Evolutionary conservation across 2,329 filamentous ascomycete species (phyloP), one percentile per base, ranked within the genome.

Genomic region (Sclerotiophoma versabilis): DNA sequence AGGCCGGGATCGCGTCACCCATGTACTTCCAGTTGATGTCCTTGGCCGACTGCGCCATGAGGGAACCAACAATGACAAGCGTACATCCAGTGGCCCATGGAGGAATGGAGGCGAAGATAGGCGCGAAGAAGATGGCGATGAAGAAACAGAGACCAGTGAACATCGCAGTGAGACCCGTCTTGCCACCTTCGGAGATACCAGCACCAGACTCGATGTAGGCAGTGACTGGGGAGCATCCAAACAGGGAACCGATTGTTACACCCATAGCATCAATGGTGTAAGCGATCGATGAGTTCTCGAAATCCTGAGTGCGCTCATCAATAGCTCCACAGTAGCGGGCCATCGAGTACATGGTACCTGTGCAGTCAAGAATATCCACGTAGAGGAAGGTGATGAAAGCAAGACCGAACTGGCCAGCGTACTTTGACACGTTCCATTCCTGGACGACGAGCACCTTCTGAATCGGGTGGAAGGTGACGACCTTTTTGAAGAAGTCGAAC

Each of bases 171-270:
- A 96, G 77, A 14, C 92, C 92, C 0, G 92, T 96, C 69, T 88
- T 87, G 37, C 91, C 92, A 45, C 92, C 92, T 75, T 96, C 92
- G 0, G 90, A 90, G 59, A 96, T 96, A 65, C 92, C 92, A 8
- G 92, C 92, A 69, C 91, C 91, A n/a, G 88, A 92, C 76, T 96
- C 92, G 67, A 96, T 87, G 70, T 92, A 96, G 9, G 91, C 91
- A 0, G 91, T 96, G 4, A 96, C 90, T 0, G 92, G 92, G 0
- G 92, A 88, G 9, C 83, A 84, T 43, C 92, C 92, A 42, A 96
- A 81, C 1, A 96, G 79, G 5, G 90, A 86, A 3, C 91, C 91
- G 58, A 96, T 90, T 1, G 90, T 90, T 64, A 96, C 92, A 64
- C 86, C 87, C 32, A 93, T 77, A 0, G 92, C 91, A 66, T 96